Evolutionary conservation across 2,329 filamentous ascomycete species (phyloP).

Genomic region (Dothistroma pini): DNA sequence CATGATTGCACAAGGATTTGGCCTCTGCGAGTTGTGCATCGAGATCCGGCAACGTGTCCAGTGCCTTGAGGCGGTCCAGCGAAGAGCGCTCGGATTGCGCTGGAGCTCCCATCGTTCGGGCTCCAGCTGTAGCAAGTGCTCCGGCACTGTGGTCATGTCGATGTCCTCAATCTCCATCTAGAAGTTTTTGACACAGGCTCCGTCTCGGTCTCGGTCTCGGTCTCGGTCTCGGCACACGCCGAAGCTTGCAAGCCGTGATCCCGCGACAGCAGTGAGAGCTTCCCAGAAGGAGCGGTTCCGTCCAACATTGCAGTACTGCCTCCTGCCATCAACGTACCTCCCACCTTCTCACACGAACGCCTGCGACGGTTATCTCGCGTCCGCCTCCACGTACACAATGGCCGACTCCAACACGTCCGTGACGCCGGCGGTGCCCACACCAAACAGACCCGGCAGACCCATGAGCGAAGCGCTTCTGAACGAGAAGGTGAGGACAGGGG

Average conservation of each 20-base stretch:
- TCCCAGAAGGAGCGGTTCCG: not conserved
- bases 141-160: not conserved
- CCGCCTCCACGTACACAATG: constrained; percentile 45
- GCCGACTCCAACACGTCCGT: constrained; percentile 51
- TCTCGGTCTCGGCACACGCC: not conserved
- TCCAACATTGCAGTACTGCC: not conserved
- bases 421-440: constrained; percentile 56
- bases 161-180: not conserved
- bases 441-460: constrained; percentile 68
- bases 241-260: constrained; percentile 1
- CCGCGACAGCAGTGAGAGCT: constrained; percentile 3
- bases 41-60: constrained; percentile 29
- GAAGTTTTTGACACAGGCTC: constrained; percentile 1
- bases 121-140: not conserved
- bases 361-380: not conserved
- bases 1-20: constrained; percentile 30
- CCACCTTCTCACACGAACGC: not conserved
- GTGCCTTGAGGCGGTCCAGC: constrained; percentile 40
- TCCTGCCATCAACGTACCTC: not conserved
- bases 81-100: constrained; percentile 29
- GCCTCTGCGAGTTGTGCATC: constrained; percentile 29
- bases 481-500: constrained; percentile 73
- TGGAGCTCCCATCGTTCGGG: constrained; percentile 14
- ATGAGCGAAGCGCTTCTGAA: constrained; percentile 98
- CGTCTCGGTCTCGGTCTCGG: not conserved